Base-by-base conservation (phyloP, 164 flowering plant genomes). In the Dillenia turbinata region DNA sequence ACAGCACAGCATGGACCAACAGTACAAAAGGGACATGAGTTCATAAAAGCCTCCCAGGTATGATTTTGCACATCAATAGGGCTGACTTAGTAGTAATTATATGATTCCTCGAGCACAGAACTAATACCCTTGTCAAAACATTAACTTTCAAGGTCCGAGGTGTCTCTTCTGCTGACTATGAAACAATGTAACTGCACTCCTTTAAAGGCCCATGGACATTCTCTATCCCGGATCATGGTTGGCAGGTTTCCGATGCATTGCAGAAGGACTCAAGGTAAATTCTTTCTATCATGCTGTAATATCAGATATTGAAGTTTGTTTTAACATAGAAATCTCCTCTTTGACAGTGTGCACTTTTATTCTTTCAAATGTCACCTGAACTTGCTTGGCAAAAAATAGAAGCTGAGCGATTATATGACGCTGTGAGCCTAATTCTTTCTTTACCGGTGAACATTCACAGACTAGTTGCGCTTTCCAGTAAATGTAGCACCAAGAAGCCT, bases 31-130 rank as follows among this genome's bases (percentile, higher is more conserved):
- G 80, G 74, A 52, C 82, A 81, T 47, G 59, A 59, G 3, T 81
- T 43, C 56, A 48, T 81, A 49, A 81, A 78, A 59, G 61, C 66
- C 14, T 61, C 82, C 24, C 82, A 78, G 74, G 85, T 78, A 19
- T 13, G 14, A 16, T 59, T 8, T 19, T 19, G 22, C 22, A 1
- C 22, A 19, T 19, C 22, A 19, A 19, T 19, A 19, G 22, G 22
- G 1, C 22, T 19, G 22, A 19, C 22, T 19, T 19, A 19, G 22
- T 19, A 19, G 22, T 19, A 19, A 19, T 19, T 19, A 19, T 19
- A 19, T 19, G 22, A 19, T 19, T 19, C 22, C 22, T 19, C 22
- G 22, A 19, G 22, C 22, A 19, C 22, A 19, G 22, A 19, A 19
- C 22, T 19, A 19, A 19, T 1, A 1, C 22, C 22, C 22, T 19